A percentile compares a stretch with the other conserved stretches of the same genome.
Conservation (phyloP, 2,329 filamentous ascomycete genomes). For the Beauveria sp. region DNA sequence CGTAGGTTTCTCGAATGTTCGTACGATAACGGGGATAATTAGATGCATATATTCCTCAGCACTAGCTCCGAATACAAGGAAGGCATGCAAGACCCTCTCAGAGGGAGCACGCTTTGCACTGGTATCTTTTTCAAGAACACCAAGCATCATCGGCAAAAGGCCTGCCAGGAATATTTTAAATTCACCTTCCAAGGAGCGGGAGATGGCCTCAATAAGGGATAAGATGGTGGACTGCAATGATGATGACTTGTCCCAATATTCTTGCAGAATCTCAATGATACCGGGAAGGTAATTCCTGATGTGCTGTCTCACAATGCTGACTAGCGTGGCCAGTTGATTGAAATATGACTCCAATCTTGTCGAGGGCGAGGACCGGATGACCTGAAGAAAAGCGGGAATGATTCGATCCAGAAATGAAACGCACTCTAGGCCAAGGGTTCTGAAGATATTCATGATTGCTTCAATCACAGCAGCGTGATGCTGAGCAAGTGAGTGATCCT, state of each 20-base stretch:
- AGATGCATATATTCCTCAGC: slow-evolving; percentile 99
- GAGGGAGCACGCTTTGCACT: slow-evolving; percentile 71
- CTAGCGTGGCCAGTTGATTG: slow-evolving; percentile 87
- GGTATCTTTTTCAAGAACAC: slow-evolving; percentile 80
- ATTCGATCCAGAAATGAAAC: slow-evolving; percentile 92
- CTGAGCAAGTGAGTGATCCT: slow-evolving; percentile 80
- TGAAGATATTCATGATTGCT: slow-evolving; percentile 98
- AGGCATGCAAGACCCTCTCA: slow-evolving; percentile 86
- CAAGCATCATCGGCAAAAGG: slow-evolving; percentile 86
- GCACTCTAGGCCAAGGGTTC: slow-evolving; percentile 90
- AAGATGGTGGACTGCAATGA: slow-evolving; percentile 87
- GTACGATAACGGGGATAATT: slow-evolving; percentile 91
- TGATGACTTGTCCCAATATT: slow-evolving; percentile 79
- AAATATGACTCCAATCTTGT: slow-evolving; percentile 90
- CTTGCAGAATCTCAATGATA: slow-evolving; percentile 78
- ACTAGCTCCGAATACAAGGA: slow-evolving; percentile 91
- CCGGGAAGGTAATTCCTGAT: slow-evolving; percentile 84
- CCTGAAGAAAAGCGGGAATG: slow-evolving; percentile 83
- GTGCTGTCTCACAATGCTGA: slow-evolving; percentile 92
- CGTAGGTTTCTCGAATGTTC: slow-evolving; percentile 82
- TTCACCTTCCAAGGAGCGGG: slow-evolving; percentile 87
- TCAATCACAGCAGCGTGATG: slow-evolving; percentile 94
- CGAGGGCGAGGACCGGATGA: slow-evolving; percentile 74
- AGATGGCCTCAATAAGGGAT: slow-evolving; percentile 86
- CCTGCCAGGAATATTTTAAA: slow-evolving; percentile 94